Percentiles rank a stretch among this genome's conserved stretches.
Conservation (phyloP, 108 stramenopile species). For the Chaetoceros tenuissimus region DNA sequence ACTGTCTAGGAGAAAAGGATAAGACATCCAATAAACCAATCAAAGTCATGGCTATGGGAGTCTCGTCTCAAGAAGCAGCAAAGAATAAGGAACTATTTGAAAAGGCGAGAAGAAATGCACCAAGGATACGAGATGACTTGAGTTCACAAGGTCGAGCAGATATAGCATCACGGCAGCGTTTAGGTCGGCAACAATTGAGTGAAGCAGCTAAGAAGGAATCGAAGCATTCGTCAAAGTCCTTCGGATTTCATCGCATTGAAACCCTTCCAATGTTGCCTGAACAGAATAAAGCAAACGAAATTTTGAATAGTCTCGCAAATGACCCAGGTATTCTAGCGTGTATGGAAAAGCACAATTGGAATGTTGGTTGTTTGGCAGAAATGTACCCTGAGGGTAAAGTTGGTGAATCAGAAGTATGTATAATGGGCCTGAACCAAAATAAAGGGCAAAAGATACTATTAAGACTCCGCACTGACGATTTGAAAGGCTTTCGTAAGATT, state of each 20-base stretch:
- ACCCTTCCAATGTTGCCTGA: conserved; percentile 12
- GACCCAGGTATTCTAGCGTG: conserved; percentile 71
- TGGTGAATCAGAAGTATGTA: conserved; percentile 45
- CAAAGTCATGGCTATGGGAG: neutral
- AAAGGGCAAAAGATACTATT: conserved; percentile 63
- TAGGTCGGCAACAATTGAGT: neutral
- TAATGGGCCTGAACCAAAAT: conserved; percentile 76
- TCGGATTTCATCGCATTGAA: conserved; percentile 3
- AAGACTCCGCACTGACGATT: conserved; percentile 68
- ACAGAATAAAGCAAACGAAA: conserved; percentile 22
- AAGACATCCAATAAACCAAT: neutral
- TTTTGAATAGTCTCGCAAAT: conserved; percentile 32
- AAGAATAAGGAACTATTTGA: neutral
- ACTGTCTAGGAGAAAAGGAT: neutral
- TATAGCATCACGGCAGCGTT: neutral
- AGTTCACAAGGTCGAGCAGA: neutral
- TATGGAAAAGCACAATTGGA: conserved; percentile 60
- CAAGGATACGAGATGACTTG: neutral
- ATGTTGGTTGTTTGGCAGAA: conserved; percentile 61
- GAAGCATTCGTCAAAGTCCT: neutral
- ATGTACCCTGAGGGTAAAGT: conserved; percentile 83
- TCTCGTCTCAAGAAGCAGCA: neutral
- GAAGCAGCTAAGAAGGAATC: neutral
- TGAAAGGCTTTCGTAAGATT: conserved; percentile 58
- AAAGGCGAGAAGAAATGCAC: neutral